Base-by-base conservation (phyloP, 2,329 filamentous ascomycete species). In the Xylaria sp. region DNA sequence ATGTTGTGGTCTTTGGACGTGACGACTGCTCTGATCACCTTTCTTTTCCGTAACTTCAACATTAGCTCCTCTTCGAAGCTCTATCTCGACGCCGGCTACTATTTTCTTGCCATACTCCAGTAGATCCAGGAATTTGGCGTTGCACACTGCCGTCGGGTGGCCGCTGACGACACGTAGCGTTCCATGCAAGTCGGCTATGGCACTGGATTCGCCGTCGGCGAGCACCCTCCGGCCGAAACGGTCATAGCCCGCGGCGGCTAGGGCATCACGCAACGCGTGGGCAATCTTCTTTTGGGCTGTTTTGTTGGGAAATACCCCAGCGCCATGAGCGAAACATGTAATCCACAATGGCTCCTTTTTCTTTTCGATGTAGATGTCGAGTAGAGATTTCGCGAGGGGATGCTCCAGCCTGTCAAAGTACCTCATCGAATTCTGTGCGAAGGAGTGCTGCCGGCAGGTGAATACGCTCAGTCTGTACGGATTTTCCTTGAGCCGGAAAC, bases 391-490 rank as follows among this genome's bases (percentile, higher is more conserved):
- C 6, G 72, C 61, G 43, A 75, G 72, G 9, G 76, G 74, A 53
- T 77, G 75, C 62, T 75, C 74, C 10, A 56, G 5, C 28, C 61
- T 69, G 41, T 75, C 76, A 46, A 81, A 71, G 65, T 76, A 79
- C 43, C 70, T 75, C 71, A 75, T 69, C 46, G 72, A 71, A 45
- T 62, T 67, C 5, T 57, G 52, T 23, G 74, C 66, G 48, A 81
- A 60, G 58, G 74, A 75, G 65, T 80, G 79, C 20, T 62, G 43
- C 25, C 58, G 66, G 2, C 72, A 73, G 36, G 32, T 1, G 4
- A 30, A 6, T 6, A 71, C 53, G 18, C 1, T 25, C 1, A 77
- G 12, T 9, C 65, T 61, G 68, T 46, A 69, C n/a, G 59, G 57
- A 36, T 75, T 75, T 7, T 12, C 4, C 23, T 3, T n/a, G 32